Percentiles rank a stretch among this genome's conserved stretches.
phyloP scores from a whole-genome alignment of 495 filamentous ascomycete genomes.

The Tuber brumale region DNA sequence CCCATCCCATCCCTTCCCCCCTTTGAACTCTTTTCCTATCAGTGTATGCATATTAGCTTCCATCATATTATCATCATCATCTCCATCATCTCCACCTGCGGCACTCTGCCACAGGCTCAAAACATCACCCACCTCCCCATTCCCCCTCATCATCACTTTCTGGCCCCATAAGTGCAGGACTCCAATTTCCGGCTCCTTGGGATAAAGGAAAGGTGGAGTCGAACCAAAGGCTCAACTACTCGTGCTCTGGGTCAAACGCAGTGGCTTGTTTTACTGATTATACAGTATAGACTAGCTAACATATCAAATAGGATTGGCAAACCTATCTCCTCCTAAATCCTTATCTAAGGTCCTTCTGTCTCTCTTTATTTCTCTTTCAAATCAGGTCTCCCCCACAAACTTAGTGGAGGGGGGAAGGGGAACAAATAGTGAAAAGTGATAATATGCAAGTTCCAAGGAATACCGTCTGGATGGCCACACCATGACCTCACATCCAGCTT shows the following conservation, averaged over 20 bases:
- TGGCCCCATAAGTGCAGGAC: neutral
- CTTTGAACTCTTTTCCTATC: neutral
- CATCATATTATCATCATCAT: neutral
- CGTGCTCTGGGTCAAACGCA: neutral
- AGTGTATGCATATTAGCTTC: neutral
- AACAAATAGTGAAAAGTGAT: slow-evolving; percentile 6
- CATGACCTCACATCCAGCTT: slow-evolving; percentile 25
- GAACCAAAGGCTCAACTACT: neutral
- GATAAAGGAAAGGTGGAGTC: neutral
- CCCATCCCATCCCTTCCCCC: neutral
- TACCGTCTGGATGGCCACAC: neutral
- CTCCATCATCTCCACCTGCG: neutral
- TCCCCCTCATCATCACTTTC: neutral
- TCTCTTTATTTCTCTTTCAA: slow-evolving; percentile 18
- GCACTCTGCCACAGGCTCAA: neutral
- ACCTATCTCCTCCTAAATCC: neutral
- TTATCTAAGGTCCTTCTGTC: slow-evolving; percentile 7
- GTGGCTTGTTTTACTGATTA: neutral
- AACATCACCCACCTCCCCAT: neutral
- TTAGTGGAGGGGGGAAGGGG: neutral
- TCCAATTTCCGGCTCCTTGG: neutral
- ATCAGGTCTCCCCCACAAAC: neutral
- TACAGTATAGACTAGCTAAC: neutral
- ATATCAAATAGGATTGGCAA: neutral
- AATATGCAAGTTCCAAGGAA: slow-evolving; percentile 1